phyloP scores from a whole-genome alignment of 106 monocot species.

The Phalaenopsis aphrodite region DNA sequence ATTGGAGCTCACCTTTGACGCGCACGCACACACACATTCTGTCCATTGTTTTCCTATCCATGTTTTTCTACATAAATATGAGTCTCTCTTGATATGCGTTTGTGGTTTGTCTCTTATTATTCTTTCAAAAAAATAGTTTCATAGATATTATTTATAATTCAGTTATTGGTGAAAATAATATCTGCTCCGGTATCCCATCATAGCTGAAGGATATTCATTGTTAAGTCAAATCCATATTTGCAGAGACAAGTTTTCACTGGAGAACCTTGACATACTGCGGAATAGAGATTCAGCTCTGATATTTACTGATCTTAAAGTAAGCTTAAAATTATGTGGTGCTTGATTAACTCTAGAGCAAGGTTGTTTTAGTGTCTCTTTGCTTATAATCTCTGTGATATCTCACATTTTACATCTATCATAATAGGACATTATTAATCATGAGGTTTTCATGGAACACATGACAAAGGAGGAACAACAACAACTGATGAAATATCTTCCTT shows the following conservation, averaged over 20 bases:
- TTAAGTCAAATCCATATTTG: conserved; percentile 4
- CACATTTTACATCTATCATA: neutral
- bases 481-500: conserved; percentile 68
- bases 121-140: neutral
- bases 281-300: conserved; percentile 40
- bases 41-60: too few relatives aligned
- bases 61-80: too few relatives aligned
- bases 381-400: neutral
- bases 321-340: conserved; percentile 3
- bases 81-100: too few relatives aligned
- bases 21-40: too few relatives aligned
- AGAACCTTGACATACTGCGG: conserved; percentile 36
- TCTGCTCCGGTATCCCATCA: neutral
- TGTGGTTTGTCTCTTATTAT: neutral
- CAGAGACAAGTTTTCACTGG: conserved; percentile 43
- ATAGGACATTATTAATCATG: conserved; percentile 56
- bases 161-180: neutral
- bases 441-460: conserved; percentile 42
- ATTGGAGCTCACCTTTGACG: too few relatives aligned
- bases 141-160: neutral
- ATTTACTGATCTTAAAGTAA: conserved; percentile 54
- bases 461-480: conserved; percentile 55
- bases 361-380: neutral
- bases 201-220: neutral
- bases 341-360: neutral